These are phyloP conservation scores for Pyrus pyrifolia DNA, from an alignment of 306 rosid genomes.

Conservation along the genomic window DNA sequence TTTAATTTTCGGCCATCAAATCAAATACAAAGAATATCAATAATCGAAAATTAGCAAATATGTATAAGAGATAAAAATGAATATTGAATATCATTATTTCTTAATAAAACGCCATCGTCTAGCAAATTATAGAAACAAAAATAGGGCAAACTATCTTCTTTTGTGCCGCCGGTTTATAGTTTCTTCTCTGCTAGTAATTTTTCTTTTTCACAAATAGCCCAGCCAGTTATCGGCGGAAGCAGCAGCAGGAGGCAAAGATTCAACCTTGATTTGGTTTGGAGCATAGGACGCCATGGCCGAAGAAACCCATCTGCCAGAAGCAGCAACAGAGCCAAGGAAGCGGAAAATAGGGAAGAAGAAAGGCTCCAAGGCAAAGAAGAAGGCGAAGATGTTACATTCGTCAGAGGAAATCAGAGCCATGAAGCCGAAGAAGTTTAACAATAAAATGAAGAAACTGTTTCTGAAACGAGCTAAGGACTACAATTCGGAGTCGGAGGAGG, in stretches of 20 bases:
- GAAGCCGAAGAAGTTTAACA: constrained; percentile 56
- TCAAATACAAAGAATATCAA: no score
- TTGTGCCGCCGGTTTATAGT: neutral
- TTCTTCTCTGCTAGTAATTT: neutral
- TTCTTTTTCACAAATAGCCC: neutral
- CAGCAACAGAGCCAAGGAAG: constrained; percentile 35
- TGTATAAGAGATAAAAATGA: no score
- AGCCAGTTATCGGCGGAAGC: neutral
- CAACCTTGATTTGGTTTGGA: neutral
- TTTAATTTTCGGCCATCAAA: no score
- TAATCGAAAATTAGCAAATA: no score
- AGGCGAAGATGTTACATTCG: constrained; percentile 21
- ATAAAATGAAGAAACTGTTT: constrained; percentile 67
- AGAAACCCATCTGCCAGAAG: constrained; percentile 28
- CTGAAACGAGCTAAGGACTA: constrained; percentile 74
- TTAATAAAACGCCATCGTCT: neutral
- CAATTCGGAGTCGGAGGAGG: constrained; percentile 63
- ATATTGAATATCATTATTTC: no score
- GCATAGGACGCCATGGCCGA: constrained; percentile 48
- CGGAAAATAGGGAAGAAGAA: constrained; percentile 43
- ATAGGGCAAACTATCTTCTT: neutral
- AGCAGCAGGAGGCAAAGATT: neutral
- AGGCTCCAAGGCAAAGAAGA: constrained; percentile 42
- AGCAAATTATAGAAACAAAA: neutral
- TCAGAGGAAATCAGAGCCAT: constrained; percentile 27